Conservation (phyloP, 2,329 filamentous ascomycete genomes). For the Xylariaceae sp. region DNA sequence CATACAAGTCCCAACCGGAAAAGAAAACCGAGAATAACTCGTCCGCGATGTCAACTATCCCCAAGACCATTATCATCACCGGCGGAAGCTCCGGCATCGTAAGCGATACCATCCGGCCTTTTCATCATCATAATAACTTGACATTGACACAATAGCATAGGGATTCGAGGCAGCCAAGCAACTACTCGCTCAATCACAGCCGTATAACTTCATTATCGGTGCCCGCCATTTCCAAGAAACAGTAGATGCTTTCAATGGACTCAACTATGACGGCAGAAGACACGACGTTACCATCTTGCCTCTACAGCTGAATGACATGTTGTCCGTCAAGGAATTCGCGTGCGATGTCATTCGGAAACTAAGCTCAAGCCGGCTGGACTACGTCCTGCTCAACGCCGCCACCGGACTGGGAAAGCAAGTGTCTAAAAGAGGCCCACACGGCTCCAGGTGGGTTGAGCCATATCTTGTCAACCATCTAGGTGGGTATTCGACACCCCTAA, state of each 20-base stretch:
- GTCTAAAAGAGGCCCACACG: slow-evolving; percentile 33
- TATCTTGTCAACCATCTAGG: slow-evolving; percentile 50
- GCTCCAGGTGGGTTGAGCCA: slow-evolving; percentile 45
- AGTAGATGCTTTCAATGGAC: slow-evolving; percentile 37
- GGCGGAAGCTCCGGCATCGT: slow-evolving; percentile 47
- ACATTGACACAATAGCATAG: slow-evolving; percentile 29
- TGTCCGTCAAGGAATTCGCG: slow-evolving; percentile 42
- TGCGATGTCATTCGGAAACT: slow-evolving; percentile 38
- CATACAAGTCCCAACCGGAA: background rate
- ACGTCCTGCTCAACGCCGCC: slow-evolving; percentile 46
- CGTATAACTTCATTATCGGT: slow-evolving; percentile 46
- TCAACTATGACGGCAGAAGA: slow-evolving; percentile 37
- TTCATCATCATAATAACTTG: slow-evolving; percentile 5
- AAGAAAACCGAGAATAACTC: background rate
- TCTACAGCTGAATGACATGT: slow-evolving; percentile 43
- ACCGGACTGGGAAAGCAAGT: slow-evolving; percentile 35
- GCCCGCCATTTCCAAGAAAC: slow-evolving; percentile 41
- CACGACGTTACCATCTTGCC: slow-evolving; percentile 43
- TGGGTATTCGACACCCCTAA: slow-evolving; percentile 25
- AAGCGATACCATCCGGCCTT: slow-evolving; percentile 16
- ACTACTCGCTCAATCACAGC: slow-evolving; percentile 40
- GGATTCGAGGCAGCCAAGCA: slow-evolving; percentile 50
- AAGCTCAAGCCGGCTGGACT: slow-evolving; percentile 40
- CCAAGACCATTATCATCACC: slow-evolving; percentile 47
- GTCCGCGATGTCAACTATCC: slow-evolving; percentile 33